Evolutionary conservation across 2,329 filamentous ascomycete species (phyloP), one percentile per base, ranked within the genome.

Genomic region (Clonostachys byssicola): DNA sequence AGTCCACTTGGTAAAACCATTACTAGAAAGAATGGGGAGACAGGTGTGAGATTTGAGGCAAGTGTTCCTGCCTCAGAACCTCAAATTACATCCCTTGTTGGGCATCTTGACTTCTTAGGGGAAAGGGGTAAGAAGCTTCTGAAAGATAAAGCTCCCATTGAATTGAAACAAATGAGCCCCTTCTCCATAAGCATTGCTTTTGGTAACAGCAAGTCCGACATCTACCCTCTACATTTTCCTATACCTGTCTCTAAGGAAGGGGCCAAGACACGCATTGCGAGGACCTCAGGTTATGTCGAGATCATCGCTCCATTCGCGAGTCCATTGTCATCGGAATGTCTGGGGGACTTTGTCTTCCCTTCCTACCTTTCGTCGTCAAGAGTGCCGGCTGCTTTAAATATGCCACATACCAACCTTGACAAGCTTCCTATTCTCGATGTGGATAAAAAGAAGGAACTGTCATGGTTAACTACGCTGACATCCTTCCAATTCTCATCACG

Each of bases 231-330:
- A 3, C 58, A 53, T 2, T 78, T 72, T 45, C 70, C 71, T 1
- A 46, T 62, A 0, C 72, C 73, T 0, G 57, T 77, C 10, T 55
- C 57, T 13, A 60, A 62, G 13, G 57, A 61, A 5, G 57, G 55
- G 9, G 61, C 60, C 51, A 68, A 57, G 48, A 69, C 62, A 2
- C 67, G 69, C 12, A 60, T 77, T 20, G 72, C 69, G 35, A 67
- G 73, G 34, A 71, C 59, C 18, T 71, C 72, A 3, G 57, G 58
- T 10, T 76, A 73, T 50, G 53, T 77, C 33, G 73, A 77, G 49
- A 55, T 77, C 30, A 59, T 72, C 35, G 72, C 65, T 10, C 58
- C 57, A 5, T 20, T 65, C 17, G 63, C 61, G 7, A 45, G 53
- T 12, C 52, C 61, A 3, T 53, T 49, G 2, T 43, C 18, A 12